These are phyloP conservation scores for Moricandia moricandioides DNA, from an alignment of 345 rosid species.

Conservation along the genomic window DNA sequence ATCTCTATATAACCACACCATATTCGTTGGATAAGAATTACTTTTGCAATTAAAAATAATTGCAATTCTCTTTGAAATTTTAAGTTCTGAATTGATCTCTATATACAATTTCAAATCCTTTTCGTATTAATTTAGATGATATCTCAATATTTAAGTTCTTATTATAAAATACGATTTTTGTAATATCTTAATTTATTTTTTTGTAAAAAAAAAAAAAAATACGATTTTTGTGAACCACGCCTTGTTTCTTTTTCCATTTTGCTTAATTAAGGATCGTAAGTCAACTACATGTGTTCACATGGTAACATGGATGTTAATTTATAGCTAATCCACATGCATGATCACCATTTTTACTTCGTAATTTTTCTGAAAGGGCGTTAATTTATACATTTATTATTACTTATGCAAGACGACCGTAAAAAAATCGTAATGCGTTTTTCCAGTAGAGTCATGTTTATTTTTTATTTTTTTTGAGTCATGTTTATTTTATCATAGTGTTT, in stretches of 20 bases:
- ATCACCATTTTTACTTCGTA: neutral
- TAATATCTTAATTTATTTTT: too few species aligned
- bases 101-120: neutral
- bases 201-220: too few species aligned
- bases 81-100: neutral
- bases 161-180: neutral
- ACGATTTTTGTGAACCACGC: neutral
- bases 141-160: neutral
- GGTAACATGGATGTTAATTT: conserved; percentile 12
- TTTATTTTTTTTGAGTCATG: too few species aligned
- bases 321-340: conserved; percentile 12
- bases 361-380: neutral
- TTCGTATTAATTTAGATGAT: neutral
- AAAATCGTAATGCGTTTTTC: neutral
- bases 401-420: neutral
- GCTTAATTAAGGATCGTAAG: conserved; percentile 6
- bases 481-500: neutral
- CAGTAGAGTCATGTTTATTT: neutral
- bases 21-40: neutral
- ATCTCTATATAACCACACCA: neutral
- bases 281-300: conserved; percentile 22
- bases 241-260: neutral
- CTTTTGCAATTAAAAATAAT: neutral
- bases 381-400: neutral
- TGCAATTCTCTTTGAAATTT: neutral